phyloP scores from a whole-genome alignment of 768 basidiomycete genomes.

The Phlegmacium glaucopus region DNA sequence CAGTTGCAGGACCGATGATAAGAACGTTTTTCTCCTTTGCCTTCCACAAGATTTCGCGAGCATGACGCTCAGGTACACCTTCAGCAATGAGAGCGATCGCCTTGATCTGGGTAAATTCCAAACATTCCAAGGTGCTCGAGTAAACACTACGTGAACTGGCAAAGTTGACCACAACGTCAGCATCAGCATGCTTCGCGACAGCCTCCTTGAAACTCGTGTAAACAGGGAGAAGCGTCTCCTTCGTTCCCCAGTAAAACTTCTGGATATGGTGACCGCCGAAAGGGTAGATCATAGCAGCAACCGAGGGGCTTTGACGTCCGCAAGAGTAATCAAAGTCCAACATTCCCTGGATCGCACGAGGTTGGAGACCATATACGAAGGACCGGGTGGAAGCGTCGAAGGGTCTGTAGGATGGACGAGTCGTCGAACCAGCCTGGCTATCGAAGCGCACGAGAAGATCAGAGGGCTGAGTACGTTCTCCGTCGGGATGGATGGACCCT shows the following conservation, averaged over 20 bases:
- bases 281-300: slow-evolving; percentile 99
- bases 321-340: slow-evolving; percentile 99
- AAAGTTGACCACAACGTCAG: slow-evolving; percentile 98
- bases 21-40: slow-evolving; percentile 84
- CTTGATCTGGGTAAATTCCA: slow-evolving; percentile 55
- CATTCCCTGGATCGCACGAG: slow-evolving; percentile 95
- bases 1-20: slow-evolving; percentile 94
- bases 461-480: slow-evolving; percentile 76
- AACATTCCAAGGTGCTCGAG: slow-evolving; percentile 88
- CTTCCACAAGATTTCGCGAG: slow-evolving; percentile 90
- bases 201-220: slow-evolving; percentile 93
- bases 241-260: slow-evolving; percentile 99
- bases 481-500: slow-evolving; percentile 73
- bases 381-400: slow-evolving; percentile 94
- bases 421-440: slow-evolving; percentile 32
- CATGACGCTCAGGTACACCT: slow-evolving; percentile 98
- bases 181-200: slow-evolving; percentile 91
- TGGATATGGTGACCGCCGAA: slow-evolving; percentile 99
- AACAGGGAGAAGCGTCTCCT: slow-evolving; percentile 96
- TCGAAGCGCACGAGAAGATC: slow-evolving; percentile 94
- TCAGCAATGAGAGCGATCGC: slow-evolving; percentile 93
- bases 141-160: slow-evolving; percentile 93
- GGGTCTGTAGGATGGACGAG: slow-evolving; percentile 81
- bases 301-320: slow-evolving; percentile 87
- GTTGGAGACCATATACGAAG: slow-evolving; percentile 98